Conservation (phyloP, 2,329 filamentous ascomycete species). For the Westerdykella aurantiaca region DNA sequence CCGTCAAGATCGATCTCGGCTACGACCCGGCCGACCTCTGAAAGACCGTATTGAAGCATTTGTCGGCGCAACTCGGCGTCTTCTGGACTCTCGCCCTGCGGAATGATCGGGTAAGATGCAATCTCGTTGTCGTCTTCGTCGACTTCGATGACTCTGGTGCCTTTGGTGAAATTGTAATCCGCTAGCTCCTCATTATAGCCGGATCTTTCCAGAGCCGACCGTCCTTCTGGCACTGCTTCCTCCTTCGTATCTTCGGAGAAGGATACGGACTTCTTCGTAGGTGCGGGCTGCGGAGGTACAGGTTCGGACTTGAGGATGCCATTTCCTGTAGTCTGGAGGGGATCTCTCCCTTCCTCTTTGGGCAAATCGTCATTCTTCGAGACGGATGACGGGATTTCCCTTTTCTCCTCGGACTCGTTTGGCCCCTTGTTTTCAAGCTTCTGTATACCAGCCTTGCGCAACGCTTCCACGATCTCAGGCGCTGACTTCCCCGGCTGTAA, state of each 20-base stretch:
- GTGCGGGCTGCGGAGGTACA: neutral
- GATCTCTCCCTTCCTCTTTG: neutral
- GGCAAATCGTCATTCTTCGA: neutral
- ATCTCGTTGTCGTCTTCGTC: constrained; percentile 40
- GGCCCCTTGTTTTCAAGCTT: constrained; percentile 8
- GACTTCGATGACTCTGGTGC: constrained; percentile 40
- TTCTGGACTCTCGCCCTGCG: constrained; percentile 69
- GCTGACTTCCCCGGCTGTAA: constrained; percentile 59
- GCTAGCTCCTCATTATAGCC: constrained; percentile 25
- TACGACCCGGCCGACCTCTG: constrained; percentile 85
- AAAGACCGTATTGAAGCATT: constrained; percentile 85
- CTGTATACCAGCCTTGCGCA: constrained; percentile 68
- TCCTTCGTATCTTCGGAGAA: constrained; percentile 58
- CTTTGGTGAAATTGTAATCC: constrained; percentile 25
- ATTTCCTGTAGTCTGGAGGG: neutral
- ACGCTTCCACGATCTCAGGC: constrained; percentile 61
- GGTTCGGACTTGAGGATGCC: neutral
- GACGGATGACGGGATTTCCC: neutral
- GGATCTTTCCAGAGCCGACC: constrained; percentile 10
- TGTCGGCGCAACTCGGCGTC: constrained; percentile 75
- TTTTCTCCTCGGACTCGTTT: neutral
- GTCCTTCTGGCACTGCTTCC: constrained; percentile 4
- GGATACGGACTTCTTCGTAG: constrained; percentile 54
- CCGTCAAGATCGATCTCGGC: constrained; percentile 85
- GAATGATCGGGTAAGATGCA: constrained; percentile 51